phyloP scores from a whole-genome alignment of 257 asterid genomes.

The Penstemon barbatus region DNA sequence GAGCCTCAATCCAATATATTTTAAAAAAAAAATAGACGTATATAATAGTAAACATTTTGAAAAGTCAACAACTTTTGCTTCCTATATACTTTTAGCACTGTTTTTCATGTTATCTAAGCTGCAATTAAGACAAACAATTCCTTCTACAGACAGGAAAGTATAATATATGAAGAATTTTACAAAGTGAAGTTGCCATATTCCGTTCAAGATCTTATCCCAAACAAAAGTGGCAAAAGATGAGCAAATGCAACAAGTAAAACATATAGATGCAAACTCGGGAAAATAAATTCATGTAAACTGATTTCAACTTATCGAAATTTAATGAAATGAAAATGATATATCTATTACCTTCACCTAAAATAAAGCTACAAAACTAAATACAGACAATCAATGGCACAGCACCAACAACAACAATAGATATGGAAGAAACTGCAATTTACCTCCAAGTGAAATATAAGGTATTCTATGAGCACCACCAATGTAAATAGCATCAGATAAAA shows the following conservation, averaged over 20 bases:
- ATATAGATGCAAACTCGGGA: background rate
- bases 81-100: conserved; percentile 10
- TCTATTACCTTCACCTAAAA: background rate
- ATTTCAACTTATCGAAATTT: background rate
- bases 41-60: background rate
- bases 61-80: conserved; percentile 24
- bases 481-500: conserved; percentile 81
- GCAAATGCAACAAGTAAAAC: conserved; percentile 7
- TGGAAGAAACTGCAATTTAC: conserved; percentile 31
- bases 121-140: conserved; percentile 8
- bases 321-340: background rate
- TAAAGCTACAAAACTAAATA: background rate
- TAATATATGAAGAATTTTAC: conserved; percentile 3
- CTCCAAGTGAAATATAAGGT: conserved; percentile 87
- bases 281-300: conserved; percentile 9
- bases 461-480: conserved; percentile 78
- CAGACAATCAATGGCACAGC: background rate
- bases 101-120: background rate
- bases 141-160: conserved; percentile 31
- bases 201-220: conserved; percentile 14
- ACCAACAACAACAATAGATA: background rate
- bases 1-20: background rate
- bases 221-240: background rate
- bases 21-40: background rate
- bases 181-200: conserved; percentile 19